Percentiles rank a stretch among this genome's conserved stretches.
phyloP scores from a whole-genome alignment of 2,329 filamentous ascomycete genomes.

The Epichloe bromicola region DNA sequence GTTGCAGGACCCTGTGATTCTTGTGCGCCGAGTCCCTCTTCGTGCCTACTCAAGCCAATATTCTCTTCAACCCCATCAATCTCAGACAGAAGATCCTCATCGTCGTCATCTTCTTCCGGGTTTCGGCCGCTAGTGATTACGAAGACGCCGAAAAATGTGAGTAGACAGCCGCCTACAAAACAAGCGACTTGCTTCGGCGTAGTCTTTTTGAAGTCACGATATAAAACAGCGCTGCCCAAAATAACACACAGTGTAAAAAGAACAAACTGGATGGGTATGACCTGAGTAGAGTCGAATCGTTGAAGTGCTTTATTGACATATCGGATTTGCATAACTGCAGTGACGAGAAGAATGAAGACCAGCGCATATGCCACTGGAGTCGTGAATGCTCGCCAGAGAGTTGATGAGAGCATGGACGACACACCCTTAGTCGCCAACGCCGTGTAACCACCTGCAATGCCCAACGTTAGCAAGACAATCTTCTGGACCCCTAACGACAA shows the following conservation, averaged over 20 bases:
- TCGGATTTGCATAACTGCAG: conserved; percentile 91
- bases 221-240: conserved; percentile 81
- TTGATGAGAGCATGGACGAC: conserved; percentile 86
- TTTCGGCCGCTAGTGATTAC: conserved; percentile 80
- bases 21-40: conserved; percentile 13
- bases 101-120: conserved; percentile 41
- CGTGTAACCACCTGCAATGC: conserved; percentile 72
- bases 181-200: conserved; percentile 61
- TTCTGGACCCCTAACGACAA: conserved; percentile 6
- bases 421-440: conserved; percentile 92
- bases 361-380: conserved; percentile 87
- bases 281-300: conserved; percentile 91
- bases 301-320: conserved; percentile 85
- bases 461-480: not conserved
- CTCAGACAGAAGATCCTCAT: conserved; percentile 39
- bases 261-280: conserved; percentile 96
- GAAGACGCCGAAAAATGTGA: conserved; percentile 96
- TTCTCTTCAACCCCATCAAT: conserved; percentile 50
- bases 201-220: conserved; percentile 85
- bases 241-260: conserved; percentile 94
- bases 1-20: conserved; percentile 10
- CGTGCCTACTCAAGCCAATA: conserved; percentile 45
- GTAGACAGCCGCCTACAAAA: conserved; percentile 77
- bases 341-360: conserved; percentile 64
- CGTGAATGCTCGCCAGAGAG: conserved; percentile 74